These are phyloP conservation scores for Diaporthe citriasiana DNA, from an alignment of 2,329 filamentous ascomycete species.

Conservation along the genomic window DNA sequence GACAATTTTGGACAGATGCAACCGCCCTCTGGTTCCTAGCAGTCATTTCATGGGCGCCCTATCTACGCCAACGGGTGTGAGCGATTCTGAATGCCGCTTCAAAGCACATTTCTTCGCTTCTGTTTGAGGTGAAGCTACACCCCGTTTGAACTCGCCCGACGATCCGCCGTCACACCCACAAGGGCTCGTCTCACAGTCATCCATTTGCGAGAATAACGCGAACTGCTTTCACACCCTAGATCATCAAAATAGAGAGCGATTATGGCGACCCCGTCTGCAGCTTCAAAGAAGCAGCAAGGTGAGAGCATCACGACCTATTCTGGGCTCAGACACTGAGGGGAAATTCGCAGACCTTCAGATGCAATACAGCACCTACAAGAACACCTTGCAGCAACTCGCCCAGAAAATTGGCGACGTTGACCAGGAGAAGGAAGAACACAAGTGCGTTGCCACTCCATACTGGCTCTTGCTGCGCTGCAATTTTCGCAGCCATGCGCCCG, in stretches of 20 bases:
- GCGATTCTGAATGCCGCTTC: background rate
- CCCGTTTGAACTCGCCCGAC: background rate
- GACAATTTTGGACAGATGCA: conserved; percentile 26
- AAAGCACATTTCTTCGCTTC: background rate
- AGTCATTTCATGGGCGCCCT: background rate
- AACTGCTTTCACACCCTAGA: background rate
- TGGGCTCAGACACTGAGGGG: conserved; percentile 1
- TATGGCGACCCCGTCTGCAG: conserved; percentile 67
- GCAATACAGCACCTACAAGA: conserved; percentile 84
- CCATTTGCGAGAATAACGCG: background rate
- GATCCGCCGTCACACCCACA: background rate
- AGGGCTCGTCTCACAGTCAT: background rate
- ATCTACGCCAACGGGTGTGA: background rate
- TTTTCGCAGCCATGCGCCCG: conserved; percentile 5
- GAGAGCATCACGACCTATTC: conserved; percentile 40
- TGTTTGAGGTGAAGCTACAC: conserved; percentile 1
- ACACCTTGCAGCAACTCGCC: conserved; percentile 88
- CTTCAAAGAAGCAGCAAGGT: conserved; percentile 84
- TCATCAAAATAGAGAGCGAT: conserved; percentile 39
- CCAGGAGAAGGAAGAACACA: conserved; percentile 97
- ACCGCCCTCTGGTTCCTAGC: background rate
- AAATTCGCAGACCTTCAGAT: conserved; percentile 77
- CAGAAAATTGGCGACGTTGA: conserved; percentile 98
- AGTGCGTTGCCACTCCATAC: conserved; percentile 70
- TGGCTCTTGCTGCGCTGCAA: conserved; percentile 39